Evolutionary conservation across 495 filamentous ascomycete species (phyloP), one percentile per base, ranked within the genome.

Genomic region (Neurospora sp.): DNA sequence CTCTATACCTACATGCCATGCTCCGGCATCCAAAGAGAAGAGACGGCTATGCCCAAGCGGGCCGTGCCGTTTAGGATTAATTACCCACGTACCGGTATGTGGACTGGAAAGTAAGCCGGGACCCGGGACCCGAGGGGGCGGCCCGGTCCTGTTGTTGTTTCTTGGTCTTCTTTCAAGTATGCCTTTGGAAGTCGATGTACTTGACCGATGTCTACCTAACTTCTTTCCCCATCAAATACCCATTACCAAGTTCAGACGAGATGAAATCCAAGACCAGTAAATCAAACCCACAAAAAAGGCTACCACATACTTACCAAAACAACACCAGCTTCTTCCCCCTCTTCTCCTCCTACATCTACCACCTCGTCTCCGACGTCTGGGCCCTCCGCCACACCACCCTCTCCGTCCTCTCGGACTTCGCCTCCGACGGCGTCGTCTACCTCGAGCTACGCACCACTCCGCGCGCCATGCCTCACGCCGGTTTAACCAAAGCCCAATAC

Each of bases 401-500:
- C 59, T 86, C 88, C 39, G 92, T 96, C 9, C 85, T 96, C n/a
- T 75, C 83, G 37, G 87, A 90, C 80, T 97, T 96, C 76, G 84
- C 86, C 66, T 78, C 76, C 35, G 93, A 96, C 74, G 92, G 92
- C 38, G 90, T 95, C 12, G 86, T 89, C 59, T 95, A 96, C 77
- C 86, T 94, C 39, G 93, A 96, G 77, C 87, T 96, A 6, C 89
- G 93, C 38, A 94, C 93, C 6, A 96, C 93, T 5, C 93, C 93
- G 5, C 87, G 93, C 46, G 84, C 86, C 8, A 85, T 89, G 38
- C 84, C 87, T 3, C 75, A 77, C 18, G 83, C 83, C 16, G 79
- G 81, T 35, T 80, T 93, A 18, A 87, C 90, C 16, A 88, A 88
- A 75, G 83, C 84, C 12, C 82, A 84, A 69, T 96, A 96, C 80